Evolutionary conservation across 1,284 basidiomycete genomes (phyloP).

Genomic region (Rhodotorula sp.): DNA sequence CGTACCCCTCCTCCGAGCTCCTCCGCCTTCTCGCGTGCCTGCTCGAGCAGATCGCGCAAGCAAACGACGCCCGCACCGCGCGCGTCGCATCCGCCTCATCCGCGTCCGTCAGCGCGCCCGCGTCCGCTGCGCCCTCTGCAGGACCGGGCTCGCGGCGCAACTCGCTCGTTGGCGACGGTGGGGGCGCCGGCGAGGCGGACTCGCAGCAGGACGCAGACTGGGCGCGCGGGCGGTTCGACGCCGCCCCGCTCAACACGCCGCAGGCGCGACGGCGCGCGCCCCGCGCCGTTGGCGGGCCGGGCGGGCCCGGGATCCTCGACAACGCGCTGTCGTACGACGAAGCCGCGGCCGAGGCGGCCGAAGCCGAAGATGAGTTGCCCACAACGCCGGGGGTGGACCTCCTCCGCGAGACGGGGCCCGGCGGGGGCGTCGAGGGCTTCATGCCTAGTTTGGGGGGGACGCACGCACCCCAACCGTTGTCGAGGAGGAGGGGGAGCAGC

Average conservation of each 20-base stretch:
- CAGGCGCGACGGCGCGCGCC: constrained; percentile 9
- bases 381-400: constrained; percentile 41
- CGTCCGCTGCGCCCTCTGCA: background rate
- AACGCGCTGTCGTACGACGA: constrained; percentile 13
- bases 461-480: constrained; percentile 34
- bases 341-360: background rate
- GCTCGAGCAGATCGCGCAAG: constrained; percentile 85
- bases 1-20: constrained; percentile 64
- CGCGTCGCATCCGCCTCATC: constrained; percentile 3
- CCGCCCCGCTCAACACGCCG: constrained; percentile 42
- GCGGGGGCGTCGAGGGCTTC: constrained; percentile 39
- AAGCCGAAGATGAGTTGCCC: constrained; percentile 30
- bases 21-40: constrained; percentile 85
- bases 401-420: constrained; percentile 27
- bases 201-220: constrained; percentile 8
- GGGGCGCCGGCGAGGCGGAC: no score
- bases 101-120: background rate
- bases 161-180: background rate
- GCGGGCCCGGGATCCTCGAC: constrained; percentile 25
- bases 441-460: constrained; percentile 41
- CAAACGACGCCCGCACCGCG: constrained; percentile 68
- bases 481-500: constrained; percentile 32
- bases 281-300: constrained; percentile 6
- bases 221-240: constrained; percentile 34
- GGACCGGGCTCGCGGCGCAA: background rate